These are phyloP conservation scores for Populus nigra DNA, from an alignment of 345 rosid species.

Conservation along the genomic window DNA sequence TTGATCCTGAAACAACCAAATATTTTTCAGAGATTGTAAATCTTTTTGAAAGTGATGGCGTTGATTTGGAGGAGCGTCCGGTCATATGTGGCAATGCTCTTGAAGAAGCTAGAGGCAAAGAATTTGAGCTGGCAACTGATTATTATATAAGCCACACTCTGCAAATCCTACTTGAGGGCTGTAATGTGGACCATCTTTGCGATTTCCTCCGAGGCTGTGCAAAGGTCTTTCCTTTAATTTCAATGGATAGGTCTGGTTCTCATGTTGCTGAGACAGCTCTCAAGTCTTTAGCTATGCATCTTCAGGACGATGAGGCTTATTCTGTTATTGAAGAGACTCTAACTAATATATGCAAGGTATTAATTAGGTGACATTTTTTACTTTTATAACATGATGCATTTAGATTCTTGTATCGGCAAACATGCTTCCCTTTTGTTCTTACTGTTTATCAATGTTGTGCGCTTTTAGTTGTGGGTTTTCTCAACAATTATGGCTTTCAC, in stretches of 20 bases:
- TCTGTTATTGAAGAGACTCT: conserved; percentile 67
- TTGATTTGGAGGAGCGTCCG: conserved; percentile 70
- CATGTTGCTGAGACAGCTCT: conserved; percentile 95
- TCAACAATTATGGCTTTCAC: too few relatives aligned
- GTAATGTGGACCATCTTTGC: conserved; percentile 79
- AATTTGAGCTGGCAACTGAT: conserved; percentile 82
- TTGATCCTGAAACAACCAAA: conserved; percentile 76
- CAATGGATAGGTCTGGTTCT: conserved; percentile 93
- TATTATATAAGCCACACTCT: conserved; percentile 80
- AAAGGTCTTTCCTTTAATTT: conserved; percentile 63
- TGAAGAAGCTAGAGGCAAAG: conserved; percentile 82
- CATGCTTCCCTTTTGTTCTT: background rate
- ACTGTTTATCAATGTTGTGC: background rate
- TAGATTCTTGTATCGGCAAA: background rate
- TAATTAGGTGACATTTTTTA: background rate
- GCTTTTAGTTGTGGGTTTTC: background rate
- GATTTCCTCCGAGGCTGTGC: conserved; percentile 66
- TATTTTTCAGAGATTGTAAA: conserved; percentile 78
- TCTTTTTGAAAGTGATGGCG: conserved; percentile 71
- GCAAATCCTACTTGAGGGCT: conserved; percentile 82
- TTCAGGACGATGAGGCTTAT: conserved; percentile 63
- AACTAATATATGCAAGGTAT: conserved; percentile 73
- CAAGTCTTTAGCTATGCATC: conserved; percentile 67
- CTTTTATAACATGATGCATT: background rate
- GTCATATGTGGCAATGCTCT: conserved; percentile 75